These are phyloP conservation scores for Candida lessepsii DNA, from an alignment of 805 yeast species.

Conservation along the genomic window DNA sequence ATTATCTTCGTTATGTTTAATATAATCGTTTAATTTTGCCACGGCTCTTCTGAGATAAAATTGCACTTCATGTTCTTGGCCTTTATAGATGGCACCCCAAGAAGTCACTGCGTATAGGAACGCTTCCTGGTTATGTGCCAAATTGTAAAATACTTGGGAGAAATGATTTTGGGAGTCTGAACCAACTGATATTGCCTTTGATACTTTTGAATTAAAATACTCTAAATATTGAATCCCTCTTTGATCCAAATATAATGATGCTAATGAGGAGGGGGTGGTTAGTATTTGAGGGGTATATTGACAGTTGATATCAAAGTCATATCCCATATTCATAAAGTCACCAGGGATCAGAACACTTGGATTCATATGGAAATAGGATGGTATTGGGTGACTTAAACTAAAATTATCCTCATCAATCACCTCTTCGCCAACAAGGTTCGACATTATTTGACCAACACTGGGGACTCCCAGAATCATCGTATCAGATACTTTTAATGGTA, in stretches of 20 bases:
- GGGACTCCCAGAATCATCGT: too few relatives aligned
- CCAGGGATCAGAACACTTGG: neutral
- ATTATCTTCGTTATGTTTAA: slow-evolving; percentile 1
- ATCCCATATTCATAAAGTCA: neutral
- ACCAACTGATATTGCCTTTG: slow-evolving; percentile 18
- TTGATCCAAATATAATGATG: slow-evolving; percentile 14
- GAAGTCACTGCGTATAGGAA: slow-evolving; percentile 24
- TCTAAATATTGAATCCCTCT: slow-evolving; percentile 19
- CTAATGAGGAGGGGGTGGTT: slow-evolving; percentile 7
- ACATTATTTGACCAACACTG: neutral
- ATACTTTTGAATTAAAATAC: slow-evolving; percentile 19
- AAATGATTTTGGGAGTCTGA: slow-evolving; percentile 24
- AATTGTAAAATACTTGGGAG: slow-evolving; percentile 19
- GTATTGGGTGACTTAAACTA: neutral
- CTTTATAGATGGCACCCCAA: slow-evolving; percentile 27
- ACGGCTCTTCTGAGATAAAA: slow-evolving; percentile 13
- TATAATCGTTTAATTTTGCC: slow-evolving; percentile 7
- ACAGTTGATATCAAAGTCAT: neutral
- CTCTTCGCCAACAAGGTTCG: neutral
- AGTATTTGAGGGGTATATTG: neutral
- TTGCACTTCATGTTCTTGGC: slow-evolving; percentile 12
- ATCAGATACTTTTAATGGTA: too few relatives aligned
- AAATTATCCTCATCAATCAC: neutral
- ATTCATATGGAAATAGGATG: slow-evolving; percentile 1
- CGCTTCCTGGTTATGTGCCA: slow-evolving; percentile 21